phyloP scores from a whole-genome alignment of 805 yeast species.

The Clavispora fructus region DNA sequence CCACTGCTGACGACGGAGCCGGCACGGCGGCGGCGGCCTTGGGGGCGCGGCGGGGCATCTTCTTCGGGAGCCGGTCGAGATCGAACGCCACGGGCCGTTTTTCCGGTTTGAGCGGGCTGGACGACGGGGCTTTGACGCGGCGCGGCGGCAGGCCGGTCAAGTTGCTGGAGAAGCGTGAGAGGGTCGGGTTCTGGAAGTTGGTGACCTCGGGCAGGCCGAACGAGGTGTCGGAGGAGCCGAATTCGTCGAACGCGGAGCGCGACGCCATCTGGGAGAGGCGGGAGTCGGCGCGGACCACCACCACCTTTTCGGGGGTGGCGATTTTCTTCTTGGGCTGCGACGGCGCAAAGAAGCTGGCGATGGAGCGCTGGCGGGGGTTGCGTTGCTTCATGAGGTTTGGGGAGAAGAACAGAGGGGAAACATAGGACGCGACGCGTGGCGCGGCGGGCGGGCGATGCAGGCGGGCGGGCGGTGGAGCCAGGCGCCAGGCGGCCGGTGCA shows the following conservation, averaged over 20 bases:
- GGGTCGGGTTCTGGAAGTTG: constrained; percentile 31
- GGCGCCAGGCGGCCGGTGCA: too few species aligned
- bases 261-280: constrained; percentile 5
- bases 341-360: constrained; percentile 23
- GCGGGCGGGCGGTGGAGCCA: too few species aligned
- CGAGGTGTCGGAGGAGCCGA: constrained; percentile 26
- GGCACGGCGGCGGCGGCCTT: not conserved
- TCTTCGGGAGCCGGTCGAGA: constrained; percentile 20
- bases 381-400: not conserved
- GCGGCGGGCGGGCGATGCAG: not conserved
- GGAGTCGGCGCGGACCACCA: not conserved
- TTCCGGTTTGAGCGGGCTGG: constrained; percentile 8
- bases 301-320: constrained; percentile 2
- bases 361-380: constrained; percentile 18
- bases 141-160: constrained; percentile 15
- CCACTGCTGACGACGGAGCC: constrained; percentile 6
- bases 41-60: constrained; percentile 13
- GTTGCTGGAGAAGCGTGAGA: constrained; percentile 10
- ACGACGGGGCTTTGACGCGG: constrained; percentile 7
- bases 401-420: not conserved
- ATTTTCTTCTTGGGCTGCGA: not conserved
- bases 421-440: not conserved
- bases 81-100: constrained; percentile 19
- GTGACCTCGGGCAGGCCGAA: constrained; percentile 33
- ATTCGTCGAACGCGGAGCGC: constrained; percentile 14